These are phyloP conservation scores for Austroboletus novae-zelandiae DNA, from an alignment of 1,284 basidiomycete genomes.

Conservation along the genomic window DNA sequence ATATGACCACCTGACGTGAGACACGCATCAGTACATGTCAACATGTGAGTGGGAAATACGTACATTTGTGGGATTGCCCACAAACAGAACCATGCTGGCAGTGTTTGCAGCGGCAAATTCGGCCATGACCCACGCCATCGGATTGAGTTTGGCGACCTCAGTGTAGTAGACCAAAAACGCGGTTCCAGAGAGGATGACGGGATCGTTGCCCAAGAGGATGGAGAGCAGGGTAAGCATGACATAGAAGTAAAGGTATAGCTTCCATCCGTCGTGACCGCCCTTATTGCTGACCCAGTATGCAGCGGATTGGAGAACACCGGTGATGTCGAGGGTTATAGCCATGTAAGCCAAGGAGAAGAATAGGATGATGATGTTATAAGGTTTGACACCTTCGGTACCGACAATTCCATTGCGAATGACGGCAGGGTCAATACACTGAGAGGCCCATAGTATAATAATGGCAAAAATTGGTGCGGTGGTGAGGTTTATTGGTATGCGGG, in stretches of 20 bases:
- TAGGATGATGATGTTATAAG: conserved; percentile 91
- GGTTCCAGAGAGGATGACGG: conserved; percentile 83
- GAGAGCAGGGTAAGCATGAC: conserved; percentile 78
- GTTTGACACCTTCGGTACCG: conserved; percentile 75
- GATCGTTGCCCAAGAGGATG: conserved; percentile 87
- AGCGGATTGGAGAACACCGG: conserved; percentile 82
- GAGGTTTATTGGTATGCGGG: conserved; percentile 58
- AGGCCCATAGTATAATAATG: conserved; percentile 76
- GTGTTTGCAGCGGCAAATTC: conserved; percentile 79
- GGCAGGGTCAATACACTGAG: conserved; percentile 64
- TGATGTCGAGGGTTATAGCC: conserved; percentile 88
- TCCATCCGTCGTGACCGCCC: conserved; percentile 68
- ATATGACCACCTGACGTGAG: conserved; percentile 47
- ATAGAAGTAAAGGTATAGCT: conserved; percentile 79
- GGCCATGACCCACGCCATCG: conserved; percentile 49
- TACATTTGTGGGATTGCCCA: conserved; percentile 74
- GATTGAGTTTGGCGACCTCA: conserved; percentile 56
- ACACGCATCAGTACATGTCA: neutral
- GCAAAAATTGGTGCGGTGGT: conserved; percentile 77
- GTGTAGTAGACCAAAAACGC: conserved; percentile 88
- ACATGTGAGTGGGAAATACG: conserved; percentile 15
- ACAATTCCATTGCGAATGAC: conserved; percentile 72
- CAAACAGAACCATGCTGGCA: conserved; percentile 63
- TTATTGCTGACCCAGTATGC: conserved; percentile 86
- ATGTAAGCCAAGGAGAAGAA: conserved; percentile 95